Conservation (phyloP, 345 rosid species). For the Eucalyptus sp. region DNA sequence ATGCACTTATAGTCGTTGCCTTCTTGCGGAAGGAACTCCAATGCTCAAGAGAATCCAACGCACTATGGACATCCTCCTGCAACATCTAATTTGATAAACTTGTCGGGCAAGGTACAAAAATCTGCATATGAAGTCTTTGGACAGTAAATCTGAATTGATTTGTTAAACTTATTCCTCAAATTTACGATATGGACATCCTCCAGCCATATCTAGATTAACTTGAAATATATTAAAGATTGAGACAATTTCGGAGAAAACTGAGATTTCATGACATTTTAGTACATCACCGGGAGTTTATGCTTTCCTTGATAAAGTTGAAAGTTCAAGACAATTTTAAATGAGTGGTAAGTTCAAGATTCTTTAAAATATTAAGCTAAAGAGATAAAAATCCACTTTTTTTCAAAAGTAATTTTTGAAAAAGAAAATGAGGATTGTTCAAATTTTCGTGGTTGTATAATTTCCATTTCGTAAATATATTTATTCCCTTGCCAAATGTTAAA, state of each 20-base stretch:
- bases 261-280: neutral
- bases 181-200: neutral
- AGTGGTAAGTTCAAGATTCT: neutral
- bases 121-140: neutral
- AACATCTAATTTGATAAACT: neutral
- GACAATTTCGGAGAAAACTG: neutral
- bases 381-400: neutral
- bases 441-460: neutral
- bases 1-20: neutral
- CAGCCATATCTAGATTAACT: neutral
- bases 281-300: neutral
- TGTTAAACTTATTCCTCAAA: neutral
- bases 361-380: neutral
- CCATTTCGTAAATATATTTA: too few relatives aligned
- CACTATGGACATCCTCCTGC: neutral
- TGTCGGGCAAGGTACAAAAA: accelerated
- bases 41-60: neutral
- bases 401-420: neutral
- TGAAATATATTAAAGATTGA: neutral
- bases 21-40: neutral
- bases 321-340: neutral
- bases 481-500: neutral
- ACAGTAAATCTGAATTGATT: neutral
- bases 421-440: neutral
- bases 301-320: neutral